Percentiles rank a stretch among this genome's conserved stretches.
Evolutionary conservation across 495 filamentous ascomycete species (phyloP).

Genomic region (Staphylotrichum tortipilum): DNA sequence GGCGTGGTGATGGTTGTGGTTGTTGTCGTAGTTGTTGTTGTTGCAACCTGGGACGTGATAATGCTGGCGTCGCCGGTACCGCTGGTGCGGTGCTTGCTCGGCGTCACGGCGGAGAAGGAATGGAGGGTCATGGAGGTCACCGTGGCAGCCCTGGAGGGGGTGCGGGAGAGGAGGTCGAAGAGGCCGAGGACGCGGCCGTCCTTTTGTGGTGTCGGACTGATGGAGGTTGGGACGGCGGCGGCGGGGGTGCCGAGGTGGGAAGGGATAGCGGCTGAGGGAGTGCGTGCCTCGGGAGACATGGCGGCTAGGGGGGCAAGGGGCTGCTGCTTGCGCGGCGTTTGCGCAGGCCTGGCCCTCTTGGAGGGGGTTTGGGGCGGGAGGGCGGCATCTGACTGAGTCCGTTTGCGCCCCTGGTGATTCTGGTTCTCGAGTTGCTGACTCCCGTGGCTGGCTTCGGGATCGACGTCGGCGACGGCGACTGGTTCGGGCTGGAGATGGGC

Average conservation of each 20-base stretch:
- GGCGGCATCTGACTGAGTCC: constrained; percentile 27
- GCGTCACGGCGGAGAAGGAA: constrained; percentile 25
- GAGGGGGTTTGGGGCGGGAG: constrained; percentile 40
- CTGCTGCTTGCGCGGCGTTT: constrained; percentile 36
- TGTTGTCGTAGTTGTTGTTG: neutral
- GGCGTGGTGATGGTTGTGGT: neutral
- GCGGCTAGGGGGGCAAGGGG: too few species aligned
- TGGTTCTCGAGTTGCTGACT: too few species aligned
- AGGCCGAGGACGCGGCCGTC: constrained; percentile 80
- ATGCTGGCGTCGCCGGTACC: too few species aligned
- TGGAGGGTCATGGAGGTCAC: constrained; percentile 22
- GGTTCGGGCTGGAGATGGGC: too few species aligned
- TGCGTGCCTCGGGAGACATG: constrained; percentile 15
- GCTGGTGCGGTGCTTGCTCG: constrained; percentile 25
- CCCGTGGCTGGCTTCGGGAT: constrained; percentile 20
- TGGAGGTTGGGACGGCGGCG: constrained; percentile 34
- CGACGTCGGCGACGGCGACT: too few species aligned
- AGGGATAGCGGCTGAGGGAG: constrained; percentile 50
- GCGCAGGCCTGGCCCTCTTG: constrained; percentile 23
- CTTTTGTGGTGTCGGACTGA: constrained; percentile 87
- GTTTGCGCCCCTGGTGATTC: constrained; percentile 34
- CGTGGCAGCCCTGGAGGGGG: constrained; percentile 22
- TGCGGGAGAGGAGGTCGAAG: constrained; percentile 74
- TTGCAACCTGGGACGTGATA: neutral
- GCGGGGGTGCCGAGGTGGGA: constrained; percentile 54